A percentile compares a stretch with the other conserved stretches of the same genome.
phyloP scores from a whole-genome alignment of 108 stramenopile species.

The Pseudonitzschia multiseries region DNA sequence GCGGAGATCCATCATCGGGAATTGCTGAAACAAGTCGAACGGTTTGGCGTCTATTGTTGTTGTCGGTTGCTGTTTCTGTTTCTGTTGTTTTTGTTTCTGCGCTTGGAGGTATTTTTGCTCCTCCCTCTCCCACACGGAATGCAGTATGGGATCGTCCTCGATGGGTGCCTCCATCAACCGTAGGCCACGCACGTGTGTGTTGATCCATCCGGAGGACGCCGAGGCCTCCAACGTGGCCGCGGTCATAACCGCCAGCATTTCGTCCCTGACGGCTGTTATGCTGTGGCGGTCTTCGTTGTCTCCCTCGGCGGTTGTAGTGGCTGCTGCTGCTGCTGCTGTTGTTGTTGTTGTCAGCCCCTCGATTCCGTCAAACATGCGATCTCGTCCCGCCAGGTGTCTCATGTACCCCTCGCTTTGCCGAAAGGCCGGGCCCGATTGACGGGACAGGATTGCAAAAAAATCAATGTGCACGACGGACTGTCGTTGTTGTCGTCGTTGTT shows the following conservation, averaged over 20 bases:
- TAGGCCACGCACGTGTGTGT: neutral
- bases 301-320: neutral
- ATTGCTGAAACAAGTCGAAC: neutral
- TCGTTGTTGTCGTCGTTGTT: neutral
- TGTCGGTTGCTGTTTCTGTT: no score
- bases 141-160: constrained; percentile 7
- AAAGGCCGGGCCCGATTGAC: constrained; percentile 15
- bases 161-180: constrained; percentile 9
- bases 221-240: neutral
- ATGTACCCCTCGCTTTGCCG: constrained; percentile 13
- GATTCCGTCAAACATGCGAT: neutral
- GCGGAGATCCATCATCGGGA: constrained; percentile 15
- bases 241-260: neutral
- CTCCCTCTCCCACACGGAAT: neutral
- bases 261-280: neutral
- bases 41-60: no score
- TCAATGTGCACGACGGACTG: neutral
- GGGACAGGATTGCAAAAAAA: constrained; percentile 2
- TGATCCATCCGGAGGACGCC: no score
- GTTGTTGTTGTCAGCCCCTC: neutral
- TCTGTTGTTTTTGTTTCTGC: neutral
- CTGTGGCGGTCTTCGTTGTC: neutral
- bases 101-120: neutral
- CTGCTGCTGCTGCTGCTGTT: no score
- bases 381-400: constrained; percentile 9